Evolutionary conservation across 495 filamentous ascomycete species (phyloP).

Genomic region (Penicillium antarcticum): DNA sequence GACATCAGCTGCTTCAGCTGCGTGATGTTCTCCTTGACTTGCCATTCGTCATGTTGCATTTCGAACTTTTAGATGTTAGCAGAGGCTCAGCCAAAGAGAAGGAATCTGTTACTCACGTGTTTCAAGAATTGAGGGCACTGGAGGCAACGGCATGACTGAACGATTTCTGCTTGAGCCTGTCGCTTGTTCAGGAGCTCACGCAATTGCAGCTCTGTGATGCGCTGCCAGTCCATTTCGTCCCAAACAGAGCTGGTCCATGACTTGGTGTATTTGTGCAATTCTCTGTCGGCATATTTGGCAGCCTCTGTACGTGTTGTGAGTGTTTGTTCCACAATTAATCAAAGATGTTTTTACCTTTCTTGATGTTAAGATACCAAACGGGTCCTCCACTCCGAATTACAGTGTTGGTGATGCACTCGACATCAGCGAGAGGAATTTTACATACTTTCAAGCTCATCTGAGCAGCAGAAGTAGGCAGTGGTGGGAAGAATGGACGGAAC

Average conservation of each 20-base stretch:
- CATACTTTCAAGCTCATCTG: conserved; percentile 62
- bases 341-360: conserved; percentile 32
- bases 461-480: conserved; percentile 50
- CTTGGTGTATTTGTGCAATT: conserved; percentile 57
- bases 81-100: background rate
- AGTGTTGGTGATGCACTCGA: conserved; percentile 79
- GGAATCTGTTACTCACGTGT: conserved; percentile 60
- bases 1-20: conserved; percentile 84
- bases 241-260: conserved; percentile 72
- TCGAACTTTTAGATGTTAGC: conserved; percentile 54
- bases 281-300: conserved; percentile 51
- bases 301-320: conserved; percentile 30
- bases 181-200: conserved; percentile 71
- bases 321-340: background rate
- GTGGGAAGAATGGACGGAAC: conserved; percentile 58
- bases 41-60: conserved; percentile 93
- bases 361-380: conserved; percentile 43
- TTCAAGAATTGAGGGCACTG: conserved; percentile 74
- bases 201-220: conserved; percentile 73
- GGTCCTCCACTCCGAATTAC: conserved; percentile 57
- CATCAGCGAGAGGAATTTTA: conserved; percentile 64
- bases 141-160: conserved; percentile 56
- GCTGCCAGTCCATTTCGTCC: conserved; percentile 81
- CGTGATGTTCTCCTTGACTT: conserved; percentile 85
- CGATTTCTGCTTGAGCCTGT: conserved; percentile 53